Conservation (phyloP, 2,329 filamentous ascomycete species). For the Fusarium pseudoanthophilum region DNA sequence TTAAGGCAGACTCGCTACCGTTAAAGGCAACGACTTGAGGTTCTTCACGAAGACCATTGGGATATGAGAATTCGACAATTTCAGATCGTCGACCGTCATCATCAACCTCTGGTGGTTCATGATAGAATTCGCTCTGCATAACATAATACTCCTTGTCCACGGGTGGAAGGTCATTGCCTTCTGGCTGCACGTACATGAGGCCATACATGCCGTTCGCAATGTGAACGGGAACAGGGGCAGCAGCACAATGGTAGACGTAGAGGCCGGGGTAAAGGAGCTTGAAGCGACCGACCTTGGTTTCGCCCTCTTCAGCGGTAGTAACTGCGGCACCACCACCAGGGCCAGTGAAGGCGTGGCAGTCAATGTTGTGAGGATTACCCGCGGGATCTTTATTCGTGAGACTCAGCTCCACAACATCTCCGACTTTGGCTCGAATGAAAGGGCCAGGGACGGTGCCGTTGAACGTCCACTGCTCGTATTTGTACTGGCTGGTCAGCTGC, state of each 20-base stretch:
- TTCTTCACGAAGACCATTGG: slow-evolving; percentile 6
- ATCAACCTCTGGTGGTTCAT: slow-evolving; percentile 22
- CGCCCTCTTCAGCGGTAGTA: slow-evolving; percentile 23
- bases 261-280: slow-evolving; percentile 25
- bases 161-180: neutral
- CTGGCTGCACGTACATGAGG: slow-evolving; percentile 26
- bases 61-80: slow-evolving; percentile 23
- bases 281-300: slow-evolving; percentile 23
- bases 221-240: neutral
- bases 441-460: slow-evolving; percentile 26
- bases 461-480: slow-evolving; percentile 30
- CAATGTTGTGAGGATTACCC: slow-evolving; percentile 20
- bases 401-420: slow-evolving; percentile 18
- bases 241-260: slow-evolving; percentile 14
- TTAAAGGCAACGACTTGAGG: slow-evolving; percentile 1
- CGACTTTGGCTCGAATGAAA: slow-evolving; percentile 20
- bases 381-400: slow-evolving; percentile 12
- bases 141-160: slow-evolving; percentile 30
- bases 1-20: slow-evolving; percentile 18
- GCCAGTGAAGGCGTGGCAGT: slow-evolving; percentile 24
- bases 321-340: slow-evolving; percentile 27
- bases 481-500: slow-evolving; percentile 24
- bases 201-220: slow-evolving; percentile 1
- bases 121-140: slow-evolving; percentile 33
- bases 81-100: slow-evolving; percentile 21